Evolutionary conservation across 352 stramenopile species (phyloP).

Genomic region (Pythium guiyangense): DNA sequence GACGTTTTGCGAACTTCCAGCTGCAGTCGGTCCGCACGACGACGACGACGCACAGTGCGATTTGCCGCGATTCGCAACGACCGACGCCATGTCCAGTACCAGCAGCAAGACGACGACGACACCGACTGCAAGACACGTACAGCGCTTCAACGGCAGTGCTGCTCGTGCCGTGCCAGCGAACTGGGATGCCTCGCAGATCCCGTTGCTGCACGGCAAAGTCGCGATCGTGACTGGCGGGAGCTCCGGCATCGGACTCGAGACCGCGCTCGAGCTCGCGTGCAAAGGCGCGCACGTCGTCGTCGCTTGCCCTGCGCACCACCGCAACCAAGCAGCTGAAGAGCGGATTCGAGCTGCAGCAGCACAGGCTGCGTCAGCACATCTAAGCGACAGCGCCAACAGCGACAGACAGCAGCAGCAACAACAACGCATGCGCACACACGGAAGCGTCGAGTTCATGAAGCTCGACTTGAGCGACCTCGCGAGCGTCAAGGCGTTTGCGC

Average conservation of each 20-base stretch:
- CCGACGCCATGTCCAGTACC: background rate
- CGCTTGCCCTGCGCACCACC: conserved; percentile 13
- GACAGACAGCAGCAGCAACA: too few species aligned
- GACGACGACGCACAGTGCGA: background rate
- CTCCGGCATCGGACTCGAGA: conserved; percentile 24
- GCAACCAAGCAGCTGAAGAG: conserved; percentile 7
- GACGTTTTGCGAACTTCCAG: too few species aligned
- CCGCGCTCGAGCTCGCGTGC: conserved; percentile 18
- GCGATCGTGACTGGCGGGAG: conserved; percentile 29
- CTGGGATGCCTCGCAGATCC: conserved; percentile 21
- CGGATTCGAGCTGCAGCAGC: conserved; percentile 6
- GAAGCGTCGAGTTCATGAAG: conserved; percentile 36
- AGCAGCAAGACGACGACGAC: background rate
- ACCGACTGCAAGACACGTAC: background rate
- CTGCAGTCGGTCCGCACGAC: too few species aligned
- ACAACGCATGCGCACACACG: background rate
- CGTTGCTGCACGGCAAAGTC: conserved; percentile 18
- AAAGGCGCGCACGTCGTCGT: conserved; percentile 28
- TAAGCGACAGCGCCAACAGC: too few species aligned
- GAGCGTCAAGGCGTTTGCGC: conserved; percentile 26
- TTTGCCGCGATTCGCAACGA: background rate
- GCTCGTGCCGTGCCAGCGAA: conserved; percentile 6
- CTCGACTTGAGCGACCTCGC: conserved; percentile 28
- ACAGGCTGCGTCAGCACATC: conserved; percentile 13
- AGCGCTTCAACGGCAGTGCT: background rate